Conservation (phyloP, 495 filamentous ascomycete genomes). For the Tuber melanosporum region DNA sequence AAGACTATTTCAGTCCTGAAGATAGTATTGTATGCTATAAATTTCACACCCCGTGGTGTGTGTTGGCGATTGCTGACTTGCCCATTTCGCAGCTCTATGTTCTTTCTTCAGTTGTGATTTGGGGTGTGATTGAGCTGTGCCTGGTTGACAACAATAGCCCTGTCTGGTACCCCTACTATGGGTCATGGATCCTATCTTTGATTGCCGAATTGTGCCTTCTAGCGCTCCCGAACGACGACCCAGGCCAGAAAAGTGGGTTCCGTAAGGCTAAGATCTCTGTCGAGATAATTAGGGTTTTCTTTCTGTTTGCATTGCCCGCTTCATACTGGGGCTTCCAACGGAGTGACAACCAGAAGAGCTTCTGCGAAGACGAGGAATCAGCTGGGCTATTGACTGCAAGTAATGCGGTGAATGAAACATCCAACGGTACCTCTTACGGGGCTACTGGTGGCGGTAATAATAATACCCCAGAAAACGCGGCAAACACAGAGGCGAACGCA, state of each 20-base stretch:
- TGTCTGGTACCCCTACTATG: slow-evolving; percentile 59
- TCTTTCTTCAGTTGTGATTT: slow-evolving; percentile 53
- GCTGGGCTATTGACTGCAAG: slow-evolving; percentile 31
- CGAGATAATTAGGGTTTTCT: slow-evolving; percentile 36
- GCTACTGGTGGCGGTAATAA: slow-evolving; percentile 10
- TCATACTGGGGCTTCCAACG: slow-evolving; percentile 31
- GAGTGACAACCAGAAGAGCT: slow-evolving; percentile 16
- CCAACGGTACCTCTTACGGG: slow-evolving; percentile 19
- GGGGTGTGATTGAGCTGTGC: slow-evolving; percentile 50
- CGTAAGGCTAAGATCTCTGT: slow-evolving; percentile 24
- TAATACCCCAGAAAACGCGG: slow-evolving; percentile 28
- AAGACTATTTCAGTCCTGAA: slow-evolving; percentile 48
- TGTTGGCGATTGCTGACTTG: slow-evolving; percentile 8
- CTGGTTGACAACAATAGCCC: slow-evolving; percentile 48
- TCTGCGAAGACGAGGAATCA: slow-evolving; percentile 40
- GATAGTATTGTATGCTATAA: slow-evolving; percentile 45
- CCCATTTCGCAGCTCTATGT: slow-evolving; percentile 44
- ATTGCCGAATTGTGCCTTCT: slow-evolving; percentile 49
- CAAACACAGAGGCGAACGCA: slow-evolving; percentile 49
- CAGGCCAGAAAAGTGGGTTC: slow-evolving; percentile 18
- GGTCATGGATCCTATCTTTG: slow-evolving; percentile 52
- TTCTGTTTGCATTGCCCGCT: slow-evolving; percentile 41
- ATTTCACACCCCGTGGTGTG: slow-evolving; percentile 2
- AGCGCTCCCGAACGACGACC: slow-evolving; percentile 40
- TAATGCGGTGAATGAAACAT: not conserved